Percentiles rank a stretch among this genome's conserved stretches.
These are phyloP conservation scores for Spathaspora sp. DNA, from an alignment of 1,139 yeast species.

Conservation along the genomic window DNA sequence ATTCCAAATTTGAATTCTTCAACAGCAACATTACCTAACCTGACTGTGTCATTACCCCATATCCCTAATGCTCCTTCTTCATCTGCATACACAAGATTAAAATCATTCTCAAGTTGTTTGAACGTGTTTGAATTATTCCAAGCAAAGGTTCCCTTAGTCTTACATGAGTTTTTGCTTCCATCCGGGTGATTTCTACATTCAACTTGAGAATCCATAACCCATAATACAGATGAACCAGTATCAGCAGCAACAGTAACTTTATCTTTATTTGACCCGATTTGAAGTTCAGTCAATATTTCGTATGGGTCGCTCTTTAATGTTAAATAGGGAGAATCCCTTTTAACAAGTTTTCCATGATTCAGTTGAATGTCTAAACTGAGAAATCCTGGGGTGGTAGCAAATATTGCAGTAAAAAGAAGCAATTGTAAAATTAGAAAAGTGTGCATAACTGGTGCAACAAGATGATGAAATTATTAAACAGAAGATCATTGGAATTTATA, in stretches of 20 bases:
- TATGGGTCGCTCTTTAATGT: neutral
- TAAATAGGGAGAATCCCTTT: neutral
- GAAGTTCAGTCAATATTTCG: conserved; percentile 3
- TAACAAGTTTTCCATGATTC: neutral
- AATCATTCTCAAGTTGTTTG: conserved; percentile 12
- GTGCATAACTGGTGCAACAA: no score
- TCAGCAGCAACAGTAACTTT: conserved; percentile 21
- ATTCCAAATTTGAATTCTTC: conserved; percentile 17
- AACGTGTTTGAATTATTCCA: conserved; percentile 34
- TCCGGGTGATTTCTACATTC: conserved; percentile 6
- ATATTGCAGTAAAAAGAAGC: neutral
- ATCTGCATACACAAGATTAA: conserved; percentile 12
- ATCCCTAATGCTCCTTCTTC: conserved; percentile 39
- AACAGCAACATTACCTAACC: conserved; percentile 8
- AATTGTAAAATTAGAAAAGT: neutral
- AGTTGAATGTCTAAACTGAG: neutral
- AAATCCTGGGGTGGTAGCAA: neutral
- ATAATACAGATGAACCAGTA: conserved; percentile 31
- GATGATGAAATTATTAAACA: no score
- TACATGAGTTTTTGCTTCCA: conserved; percentile 24
- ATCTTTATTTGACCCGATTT: conserved; percentile 23
- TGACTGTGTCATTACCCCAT: conserved; percentile 51
- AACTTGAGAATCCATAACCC: conserved; percentile 17
- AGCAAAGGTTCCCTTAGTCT: conserved; percentile 39
- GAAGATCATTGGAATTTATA: no score